Conservation (phyloP, 768 basidiomycete genomes). For the Mycena metata region DNA sequence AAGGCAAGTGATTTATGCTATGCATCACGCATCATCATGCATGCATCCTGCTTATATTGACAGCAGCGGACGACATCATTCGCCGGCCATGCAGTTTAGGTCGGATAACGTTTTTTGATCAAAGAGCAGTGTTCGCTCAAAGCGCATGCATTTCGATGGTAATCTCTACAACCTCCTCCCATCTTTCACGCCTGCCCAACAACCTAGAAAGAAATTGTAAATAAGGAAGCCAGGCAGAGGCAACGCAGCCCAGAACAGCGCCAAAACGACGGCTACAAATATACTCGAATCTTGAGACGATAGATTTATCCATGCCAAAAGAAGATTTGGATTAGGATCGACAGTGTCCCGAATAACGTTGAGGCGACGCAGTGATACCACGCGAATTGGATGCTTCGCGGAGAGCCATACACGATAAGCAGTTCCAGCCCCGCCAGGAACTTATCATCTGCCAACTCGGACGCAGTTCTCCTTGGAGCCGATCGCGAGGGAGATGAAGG, state of each 20-base stretch:
- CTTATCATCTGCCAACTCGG: not conserved
- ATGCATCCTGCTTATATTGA: too few relatives aligned
- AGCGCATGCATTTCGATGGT: too few relatives aligned
- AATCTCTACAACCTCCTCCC: too few relatives aligned
- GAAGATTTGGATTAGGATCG: slow-evolving; percentile 13
- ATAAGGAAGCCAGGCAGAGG: slow-evolving; percentile 9
- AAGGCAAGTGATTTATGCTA: too few relatives aligned
- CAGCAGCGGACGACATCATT: too few relatives aligned
- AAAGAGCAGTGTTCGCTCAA: too few relatives aligned
- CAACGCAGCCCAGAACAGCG: slow-evolving; percentile 24
- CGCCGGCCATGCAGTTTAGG: too few relatives aligned
- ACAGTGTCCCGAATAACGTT: slow-evolving; percentile 17
- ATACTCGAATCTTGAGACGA: slow-evolving; percentile 1
- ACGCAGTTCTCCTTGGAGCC: not conserved
- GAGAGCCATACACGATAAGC: slow-evolving; percentile 9
- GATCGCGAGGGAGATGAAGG: not conserved
- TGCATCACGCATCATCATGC: too few relatives aligned
- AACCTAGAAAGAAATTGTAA: not conserved
- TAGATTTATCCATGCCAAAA: slow-evolving; percentile 24
- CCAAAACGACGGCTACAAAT: slow-evolving; percentile 15
- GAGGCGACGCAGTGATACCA: slow-evolving; percentile 17
- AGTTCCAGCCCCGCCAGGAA: not conserved
- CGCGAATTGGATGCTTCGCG: slow-evolving; percentile 3
- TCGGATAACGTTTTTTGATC: too few relatives aligned
- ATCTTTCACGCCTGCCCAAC: too few relatives aligned